Evolutionary conservation across 2,329 filamentous ascomycete genomes (phyloP).

Genomic region (Trichoderma arundinaceum): DNA sequence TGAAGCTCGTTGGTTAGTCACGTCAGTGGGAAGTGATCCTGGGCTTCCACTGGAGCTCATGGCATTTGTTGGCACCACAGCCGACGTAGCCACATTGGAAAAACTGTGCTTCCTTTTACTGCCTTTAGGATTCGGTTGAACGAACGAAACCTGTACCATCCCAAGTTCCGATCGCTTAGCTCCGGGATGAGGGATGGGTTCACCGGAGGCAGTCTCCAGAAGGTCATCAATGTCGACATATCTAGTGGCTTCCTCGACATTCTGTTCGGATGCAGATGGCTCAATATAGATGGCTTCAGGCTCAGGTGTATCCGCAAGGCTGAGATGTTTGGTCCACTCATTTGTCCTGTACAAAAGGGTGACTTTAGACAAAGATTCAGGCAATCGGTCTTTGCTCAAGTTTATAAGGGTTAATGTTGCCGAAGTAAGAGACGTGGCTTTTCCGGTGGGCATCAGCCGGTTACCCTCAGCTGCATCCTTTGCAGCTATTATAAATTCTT

Average conservation of each 20-base stretch:
- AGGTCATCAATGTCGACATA: slow-evolving; percentile 70
- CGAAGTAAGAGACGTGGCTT: slow-evolving; percentile 51
- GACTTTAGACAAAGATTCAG: slow-evolving; percentile 74
- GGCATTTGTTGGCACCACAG: neutral
- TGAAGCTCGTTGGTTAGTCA: slow-evolving; percentile 35
- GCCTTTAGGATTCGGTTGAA: slow-evolving; percentile 30
- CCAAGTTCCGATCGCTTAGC: slow-evolving; percentile 42
- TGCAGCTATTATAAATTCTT: slow-evolving; percentile 8
- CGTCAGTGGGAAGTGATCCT: slow-evolving; percentile 33
- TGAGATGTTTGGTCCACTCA: slow-evolving; percentile 93
- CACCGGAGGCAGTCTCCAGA: slow-evolving; percentile 65
- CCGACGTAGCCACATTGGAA: neutral
- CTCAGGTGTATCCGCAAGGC: slow-evolving; percentile 75
- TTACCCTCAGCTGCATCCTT: slow-evolving; percentile 10
- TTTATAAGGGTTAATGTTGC: slow-evolving; percentile 52
- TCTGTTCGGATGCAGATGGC: slow-evolving; percentile 39
- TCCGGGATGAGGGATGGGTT: slow-evolving; percentile 46
- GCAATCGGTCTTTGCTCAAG: slow-evolving; percentile 67
- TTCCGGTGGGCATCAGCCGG: slow-evolving; percentile 39
- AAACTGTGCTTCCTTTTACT: slow-evolving; percentile 5
- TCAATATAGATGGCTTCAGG: slow-evolving; percentile 63
- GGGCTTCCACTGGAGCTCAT: slow-evolving; percentile 35
- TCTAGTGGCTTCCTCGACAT: slow-evolving; percentile 57
- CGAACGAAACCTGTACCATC: slow-evolving; percentile 37
- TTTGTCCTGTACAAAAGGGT: slow-evolving; percentile 87